phyloP scores from a whole-genome alignment of 2,329 filamentous ascomycete genomes.

The Botrytis fabae region DNA sequence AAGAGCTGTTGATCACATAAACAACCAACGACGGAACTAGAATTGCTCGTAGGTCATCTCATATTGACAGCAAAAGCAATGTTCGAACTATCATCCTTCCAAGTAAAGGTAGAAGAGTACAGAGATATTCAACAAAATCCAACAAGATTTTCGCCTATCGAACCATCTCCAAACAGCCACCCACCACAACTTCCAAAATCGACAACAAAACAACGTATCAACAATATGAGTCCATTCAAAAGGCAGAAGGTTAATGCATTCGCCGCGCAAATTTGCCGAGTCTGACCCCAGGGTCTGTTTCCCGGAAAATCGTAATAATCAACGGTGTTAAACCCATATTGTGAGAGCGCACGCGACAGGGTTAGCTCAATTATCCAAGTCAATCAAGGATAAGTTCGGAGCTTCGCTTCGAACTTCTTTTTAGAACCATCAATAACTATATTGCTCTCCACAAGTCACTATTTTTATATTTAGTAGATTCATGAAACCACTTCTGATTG shows the following conservation, averaged over 20 bases:
- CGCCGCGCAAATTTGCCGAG: background rate
- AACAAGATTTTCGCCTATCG: background rate
- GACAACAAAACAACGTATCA: background rate
- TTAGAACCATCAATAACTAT: too few species aligned
- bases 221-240: fast-evolving
- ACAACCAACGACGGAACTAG: background rate
- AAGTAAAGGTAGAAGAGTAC: background rate
- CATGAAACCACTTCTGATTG: too few species aligned
- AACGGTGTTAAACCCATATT: too few species aligned
- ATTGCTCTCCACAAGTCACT: too few species aligned
- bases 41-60: background rate
- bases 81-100: background rate
- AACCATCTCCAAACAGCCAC: background rate
- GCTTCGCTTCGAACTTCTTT: too few species aligned
- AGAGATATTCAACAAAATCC: background rate
- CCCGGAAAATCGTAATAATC: too few species aligned
- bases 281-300: too few species aligned
- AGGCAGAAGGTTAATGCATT: background rate
- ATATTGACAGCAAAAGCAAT: background rate
- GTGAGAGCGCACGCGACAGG: too few species aligned
- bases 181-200: background rate
- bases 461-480: too few species aligned
- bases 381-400: too few species aligned
- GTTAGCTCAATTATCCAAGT: too few species aligned
- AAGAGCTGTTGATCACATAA: background rate